These are phyloP conservation scores for Kalmanozyma brasiliensis DNA, from an alignment of 1,284 basidiomycete genomes.

Conservation along the genomic window DNA sequence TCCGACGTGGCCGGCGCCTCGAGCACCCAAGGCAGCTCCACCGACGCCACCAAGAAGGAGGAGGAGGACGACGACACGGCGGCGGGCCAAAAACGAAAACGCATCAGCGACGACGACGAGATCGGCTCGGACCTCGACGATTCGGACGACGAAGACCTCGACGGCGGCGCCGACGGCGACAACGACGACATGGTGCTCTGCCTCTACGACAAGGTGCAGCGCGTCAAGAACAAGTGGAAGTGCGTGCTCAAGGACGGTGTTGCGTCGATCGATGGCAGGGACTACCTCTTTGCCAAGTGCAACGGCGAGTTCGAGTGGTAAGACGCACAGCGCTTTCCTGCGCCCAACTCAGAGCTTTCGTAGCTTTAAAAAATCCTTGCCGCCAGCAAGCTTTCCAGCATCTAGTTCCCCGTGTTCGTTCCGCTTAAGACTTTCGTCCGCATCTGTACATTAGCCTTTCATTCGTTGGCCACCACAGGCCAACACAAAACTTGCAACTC, in stretches of 20 bases:
- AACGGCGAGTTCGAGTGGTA: conserved; percentile 69
- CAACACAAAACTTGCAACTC: conserved; percentile 7
- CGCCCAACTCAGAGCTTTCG: too few species aligned
- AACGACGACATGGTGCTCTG: conserved; percentile 91
- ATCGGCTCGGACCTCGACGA: conserved; percentile 98
- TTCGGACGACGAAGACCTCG: conserved; percentile 76
- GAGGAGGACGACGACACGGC: conserved; percentile 27
- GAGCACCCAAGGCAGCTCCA: conserved; percentile 4
- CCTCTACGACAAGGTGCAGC: conserved; percentile 97
- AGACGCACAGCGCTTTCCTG: background rate
- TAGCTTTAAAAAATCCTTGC: background rate
- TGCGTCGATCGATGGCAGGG: conserved; percentile 94
- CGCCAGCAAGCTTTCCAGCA: conserved; percentile 5
- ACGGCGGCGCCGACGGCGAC: conserved; percentile 71
- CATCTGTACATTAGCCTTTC: conserved; percentile 40
- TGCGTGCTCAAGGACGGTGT: conserved; percentile 98
- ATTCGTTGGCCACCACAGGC: background rate
- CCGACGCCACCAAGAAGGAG: conserved; percentile 8
- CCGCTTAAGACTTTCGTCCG: too few species aligned
- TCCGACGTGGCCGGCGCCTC: conserved; percentile 30
- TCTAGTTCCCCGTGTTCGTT: background rate
- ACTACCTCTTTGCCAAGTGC: conserved; percentile 97
- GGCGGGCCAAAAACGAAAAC: conserved; percentile 61
- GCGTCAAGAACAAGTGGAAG: conserved; percentile 99
- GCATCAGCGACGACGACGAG: conserved; percentile 75